A percentile compares a stretch with the other conserved stretches of the same genome.
These are phyloP conservation scores for Backusella mclennaniae DNA, from an alignment of 192 early-diverging fungal genomes.

Conservation along the genomic window DNA sequence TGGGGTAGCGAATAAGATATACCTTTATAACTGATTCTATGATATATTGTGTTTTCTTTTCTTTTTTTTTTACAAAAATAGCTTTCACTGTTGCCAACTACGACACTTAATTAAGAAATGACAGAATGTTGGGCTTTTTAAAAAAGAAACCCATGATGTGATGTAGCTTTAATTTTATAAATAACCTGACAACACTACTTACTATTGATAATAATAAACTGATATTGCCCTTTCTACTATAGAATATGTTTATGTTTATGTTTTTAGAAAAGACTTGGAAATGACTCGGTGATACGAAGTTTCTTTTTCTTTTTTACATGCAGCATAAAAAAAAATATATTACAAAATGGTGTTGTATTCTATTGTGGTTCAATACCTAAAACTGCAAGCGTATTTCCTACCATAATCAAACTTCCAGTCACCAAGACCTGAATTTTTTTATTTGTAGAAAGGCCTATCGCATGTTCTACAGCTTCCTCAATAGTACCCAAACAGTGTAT, in stretches of 20 bases:
- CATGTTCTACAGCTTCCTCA: slow-evolving; percentile 63
- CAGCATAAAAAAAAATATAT: background rate
- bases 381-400: slow-evolving; percentile 80
- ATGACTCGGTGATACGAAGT: background rate
- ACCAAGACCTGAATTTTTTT: slow-evolving; percentile 66
- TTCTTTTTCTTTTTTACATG: no score
- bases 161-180: background rate
- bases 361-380: slow-evolving; percentile 48
- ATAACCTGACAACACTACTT: background rate
- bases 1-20: background rate
- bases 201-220: no score
- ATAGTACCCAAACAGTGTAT: slow-evolving; percentile 51
- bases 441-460: slow-evolving; percentile 15
- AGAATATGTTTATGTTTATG: background rate
- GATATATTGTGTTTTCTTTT: no score
- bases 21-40: no score
- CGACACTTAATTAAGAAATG: no score
- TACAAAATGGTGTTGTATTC: background rate
- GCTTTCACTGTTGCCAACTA: no score
- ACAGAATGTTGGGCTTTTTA: no score
- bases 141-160: no score
- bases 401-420: slow-evolving; percentile 90
- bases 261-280: background rate
- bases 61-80: no score
- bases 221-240: background rate